phyloP scores from a whole-genome alignment of 2,329 filamentous ascomycete genomes.

The Colletotrichum trifolii region DNA sequence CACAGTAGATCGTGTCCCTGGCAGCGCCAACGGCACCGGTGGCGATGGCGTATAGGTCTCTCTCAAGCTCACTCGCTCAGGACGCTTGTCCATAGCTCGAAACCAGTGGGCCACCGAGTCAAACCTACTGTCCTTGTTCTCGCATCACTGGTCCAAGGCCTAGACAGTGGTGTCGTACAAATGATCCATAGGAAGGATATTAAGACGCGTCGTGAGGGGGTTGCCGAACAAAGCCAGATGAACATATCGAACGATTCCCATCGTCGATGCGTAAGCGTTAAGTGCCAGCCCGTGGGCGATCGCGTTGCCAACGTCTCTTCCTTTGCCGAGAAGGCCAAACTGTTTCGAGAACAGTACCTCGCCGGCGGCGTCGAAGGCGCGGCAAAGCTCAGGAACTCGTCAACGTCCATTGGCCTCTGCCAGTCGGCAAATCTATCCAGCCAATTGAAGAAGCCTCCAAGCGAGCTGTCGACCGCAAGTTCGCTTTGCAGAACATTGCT shows the following conservation, averaged over 20 bases:
- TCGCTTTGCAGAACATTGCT: no score
- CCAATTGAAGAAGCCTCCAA: no score
- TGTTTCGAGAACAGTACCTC: neutral
- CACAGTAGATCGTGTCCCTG: no score
- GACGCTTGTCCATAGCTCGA: slow-evolving; percentile 30
- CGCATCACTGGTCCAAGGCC: slow-evolving; percentile 40
- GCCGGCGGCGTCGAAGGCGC: no score
- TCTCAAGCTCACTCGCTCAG: slow-evolving; percentile 32
- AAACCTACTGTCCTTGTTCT: slow-evolving; percentile 40
- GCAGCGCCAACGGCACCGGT: no score
- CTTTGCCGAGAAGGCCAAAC: neutral
- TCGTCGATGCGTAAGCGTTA: slow-evolving; percentile 38
- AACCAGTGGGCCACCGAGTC: slow-evolving; percentile 44
- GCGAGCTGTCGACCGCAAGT: no score
- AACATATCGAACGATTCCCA: slow-evolving; percentile 41
- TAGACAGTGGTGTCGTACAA: slow-evolving; percentile 40
- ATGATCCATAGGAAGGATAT: slow-evolving; percentile 43
- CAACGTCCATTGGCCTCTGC: no score
- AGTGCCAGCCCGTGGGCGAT: slow-evolving; percentile 41
- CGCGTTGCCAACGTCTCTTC: slow-evolving; percentile 44
- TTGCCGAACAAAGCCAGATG: slow-evolving; percentile 44
- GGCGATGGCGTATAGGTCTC: no score
- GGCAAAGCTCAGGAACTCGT: no score
- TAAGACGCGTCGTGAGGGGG: slow-evolving; percentile 42
- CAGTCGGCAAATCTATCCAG: no score